phyloP scores from a whole-genome alignment of 768 basidiomycete species.

The Saitozyma podzolica region DNA sequence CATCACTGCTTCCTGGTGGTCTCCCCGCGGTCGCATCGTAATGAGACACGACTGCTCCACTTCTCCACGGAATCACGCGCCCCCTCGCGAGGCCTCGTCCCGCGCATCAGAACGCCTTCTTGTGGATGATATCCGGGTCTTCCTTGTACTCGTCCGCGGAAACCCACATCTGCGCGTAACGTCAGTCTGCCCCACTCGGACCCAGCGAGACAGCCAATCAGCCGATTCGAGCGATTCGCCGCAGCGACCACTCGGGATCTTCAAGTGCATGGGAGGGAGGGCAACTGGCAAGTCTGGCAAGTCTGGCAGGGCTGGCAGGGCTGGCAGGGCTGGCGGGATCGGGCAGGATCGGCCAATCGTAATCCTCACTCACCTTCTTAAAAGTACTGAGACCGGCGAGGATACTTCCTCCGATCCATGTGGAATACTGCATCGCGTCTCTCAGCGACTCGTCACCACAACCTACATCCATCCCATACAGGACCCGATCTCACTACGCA shows the following conservation, averaged over 20 bases:
- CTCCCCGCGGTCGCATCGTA: no score
- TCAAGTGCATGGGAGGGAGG: no score
- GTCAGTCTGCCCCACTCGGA: conserved; percentile 2
- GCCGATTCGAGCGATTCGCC: conserved; percentile 5
- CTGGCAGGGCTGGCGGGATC: background rate
- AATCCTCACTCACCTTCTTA: conserved; percentile 70
- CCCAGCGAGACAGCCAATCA: conserved; percentile 7
- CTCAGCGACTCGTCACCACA: background rate
- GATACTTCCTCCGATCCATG: conserved; percentile 80
- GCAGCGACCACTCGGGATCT: no score
- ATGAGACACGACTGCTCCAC: no score
- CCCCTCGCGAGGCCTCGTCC: background rate
- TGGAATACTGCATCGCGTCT: conserved; percentile 43
- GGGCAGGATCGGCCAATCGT: background rate
- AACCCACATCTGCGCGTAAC: conserved; percentile 84
- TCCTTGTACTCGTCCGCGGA: conserved; percentile 99
- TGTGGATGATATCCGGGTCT: conserved; percentile 97
- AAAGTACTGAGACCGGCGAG: conserved; percentile 93
- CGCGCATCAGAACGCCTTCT: conserved; percentile 62
- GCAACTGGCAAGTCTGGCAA: no score
- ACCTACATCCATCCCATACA: background rate
- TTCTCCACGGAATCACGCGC: no score
- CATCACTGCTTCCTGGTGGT: no score
- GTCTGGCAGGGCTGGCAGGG: no score
- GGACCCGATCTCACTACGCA: conserved; percentile 9